These are phyloP conservation scores for Euryodendron excelsum DNA, from an alignment of 148 eudicot species.

Conservation along the genomic window DNA sequence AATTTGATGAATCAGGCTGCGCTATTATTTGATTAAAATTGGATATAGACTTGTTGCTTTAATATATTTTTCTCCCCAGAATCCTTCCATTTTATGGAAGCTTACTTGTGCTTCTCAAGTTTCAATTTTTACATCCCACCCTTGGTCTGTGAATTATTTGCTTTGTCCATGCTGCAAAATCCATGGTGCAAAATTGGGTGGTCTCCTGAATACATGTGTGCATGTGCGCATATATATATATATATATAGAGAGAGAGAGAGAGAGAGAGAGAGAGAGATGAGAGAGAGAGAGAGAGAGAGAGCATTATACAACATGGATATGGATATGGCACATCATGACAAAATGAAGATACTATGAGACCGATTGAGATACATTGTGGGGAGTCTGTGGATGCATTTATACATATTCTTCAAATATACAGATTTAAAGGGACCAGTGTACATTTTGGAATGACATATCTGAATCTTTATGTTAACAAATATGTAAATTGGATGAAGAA, in stretches of 20 bases:
- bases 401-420: neutral
- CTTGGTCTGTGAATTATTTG: neutral
- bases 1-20: neutral
- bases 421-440: neutral
- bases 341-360: neutral
- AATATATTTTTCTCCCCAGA: neutral
- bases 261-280: too few relatives aligned
- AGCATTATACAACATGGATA: neutral
- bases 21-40: neutral
- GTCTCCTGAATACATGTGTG: too few relatives aligned
- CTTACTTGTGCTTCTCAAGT: neutral
- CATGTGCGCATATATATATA: neutral
- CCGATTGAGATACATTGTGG: neutral
- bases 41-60: neutral
- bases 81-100: constrained; percentile 5
- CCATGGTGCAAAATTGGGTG: too few relatives aligned
- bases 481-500: too few relatives aligned
- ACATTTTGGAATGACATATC: too few relatives aligned
- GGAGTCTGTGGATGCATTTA: neutral
- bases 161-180: neutral
- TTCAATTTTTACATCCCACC: neutral
- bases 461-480: too few relatives aligned
- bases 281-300: too few relatives aligned
- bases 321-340: neutral
- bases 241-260: neutral